Conservation (phyloP, 164 flowering plant genomes). For the Warburgia ugandensis region DNA sequence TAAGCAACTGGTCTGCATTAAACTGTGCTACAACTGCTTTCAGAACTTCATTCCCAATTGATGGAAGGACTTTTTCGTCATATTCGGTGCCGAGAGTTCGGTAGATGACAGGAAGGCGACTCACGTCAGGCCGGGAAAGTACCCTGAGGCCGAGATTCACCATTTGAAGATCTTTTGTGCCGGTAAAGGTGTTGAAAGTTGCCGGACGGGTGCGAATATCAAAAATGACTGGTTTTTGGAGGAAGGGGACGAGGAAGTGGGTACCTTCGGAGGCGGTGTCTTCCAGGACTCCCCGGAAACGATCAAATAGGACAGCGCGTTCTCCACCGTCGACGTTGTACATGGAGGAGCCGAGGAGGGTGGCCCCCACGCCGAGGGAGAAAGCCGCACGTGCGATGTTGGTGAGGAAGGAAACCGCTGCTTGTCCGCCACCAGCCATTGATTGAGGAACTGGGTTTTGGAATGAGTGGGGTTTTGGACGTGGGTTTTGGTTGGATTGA, state of each 20-base stretch:
- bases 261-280: slow-evolving; percentile 74
- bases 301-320: slow-evolving; percentile 58
- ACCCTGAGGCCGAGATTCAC: slow-evolving; percentile 76
- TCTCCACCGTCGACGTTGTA: slow-evolving; percentile 69
- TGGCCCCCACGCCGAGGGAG: slow-evolving; percentile 49
- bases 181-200: slow-evolving; percentile 71
- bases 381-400: slow-evolving; percentile 62
- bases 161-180: slow-evolving; percentile 91
- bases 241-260: slow-evolving; percentile 73
- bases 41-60: slow-evolving; percentile 81
- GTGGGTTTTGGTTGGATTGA: too few species aligned
- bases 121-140: slow-evolving; percentile 66
- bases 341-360: slow-evolving; percentile 44
- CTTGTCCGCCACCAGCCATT: slow-evolving; percentile 32
- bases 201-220: slow-evolving; percentile 85
- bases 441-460: too few species aligned
- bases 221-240: slow-evolving; percentile 72
- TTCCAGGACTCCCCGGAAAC: slow-evolving; percentile 70
- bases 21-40: slow-evolving; percentile 88
- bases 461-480: too few species aligned
- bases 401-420: slow-evolving; percentile 49
- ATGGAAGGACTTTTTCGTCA: slow-evolving; percentile 85
- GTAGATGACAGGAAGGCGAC: slow-evolving; percentile 51
- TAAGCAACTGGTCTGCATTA: slow-evolving; percentile 85
- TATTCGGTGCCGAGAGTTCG: slow-evolving; percentile 71